These are phyloP conservation scores for Penicillium vulpinum DNA, from an alignment of 2,329 filamentous ascomycete genomes.

Conservation along the genomic window DNA sequence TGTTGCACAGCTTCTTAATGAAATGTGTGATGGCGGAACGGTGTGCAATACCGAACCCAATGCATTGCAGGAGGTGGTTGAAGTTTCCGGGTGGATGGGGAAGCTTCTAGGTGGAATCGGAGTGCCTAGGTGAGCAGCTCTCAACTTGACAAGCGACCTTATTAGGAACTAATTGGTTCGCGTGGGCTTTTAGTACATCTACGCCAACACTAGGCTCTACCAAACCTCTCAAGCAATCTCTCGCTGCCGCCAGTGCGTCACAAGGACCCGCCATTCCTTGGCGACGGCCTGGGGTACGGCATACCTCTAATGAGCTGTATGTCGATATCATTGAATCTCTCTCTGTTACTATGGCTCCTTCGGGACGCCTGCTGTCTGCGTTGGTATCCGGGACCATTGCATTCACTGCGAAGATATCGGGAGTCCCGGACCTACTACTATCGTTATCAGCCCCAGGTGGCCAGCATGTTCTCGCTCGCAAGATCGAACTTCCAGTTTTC, in stretches of 20 bases:
- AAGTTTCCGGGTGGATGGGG: constrained; percentile 86
- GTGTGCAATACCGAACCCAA: constrained; percentile 91
- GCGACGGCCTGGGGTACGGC: constrained; percentile 86
- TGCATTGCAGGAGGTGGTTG: constrained; percentile 84
- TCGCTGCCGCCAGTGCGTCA: constrained; percentile 35
- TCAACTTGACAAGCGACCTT: not conserved
- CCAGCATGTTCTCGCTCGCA: constrained; percentile 69
- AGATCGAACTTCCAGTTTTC: constrained; percentile 88
- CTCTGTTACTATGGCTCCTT: constrained; percentile 83
- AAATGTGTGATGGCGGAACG: constrained; percentile 95
- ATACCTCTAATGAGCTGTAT: constrained; percentile 96
- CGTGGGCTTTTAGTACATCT: constrained; percentile 30
- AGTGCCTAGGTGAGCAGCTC: constrained; percentile 65
- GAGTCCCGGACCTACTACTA: constrained; percentile 85
- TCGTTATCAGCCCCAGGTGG: constrained; percentile 77
- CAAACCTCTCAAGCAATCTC: constrained; percentile 43
- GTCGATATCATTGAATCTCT: constrained; percentile 93
- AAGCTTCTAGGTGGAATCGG: constrained; percentile 86
- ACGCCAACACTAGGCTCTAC: constrained; percentile 44
- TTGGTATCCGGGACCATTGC: constrained; percentile 90
- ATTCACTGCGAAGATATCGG: constrained; percentile 93
- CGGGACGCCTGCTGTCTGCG: constrained; percentile 80
- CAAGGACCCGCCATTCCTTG: constrained; percentile 69
- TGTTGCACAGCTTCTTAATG: constrained; percentile 84
- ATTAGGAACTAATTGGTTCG: not conserved